Evolutionary conservation across 164 flowering plant genomes (phyloP), one percentile per base, ranked within the genome.

Genomic region (Tetrastigma voinierianum): DNA sequence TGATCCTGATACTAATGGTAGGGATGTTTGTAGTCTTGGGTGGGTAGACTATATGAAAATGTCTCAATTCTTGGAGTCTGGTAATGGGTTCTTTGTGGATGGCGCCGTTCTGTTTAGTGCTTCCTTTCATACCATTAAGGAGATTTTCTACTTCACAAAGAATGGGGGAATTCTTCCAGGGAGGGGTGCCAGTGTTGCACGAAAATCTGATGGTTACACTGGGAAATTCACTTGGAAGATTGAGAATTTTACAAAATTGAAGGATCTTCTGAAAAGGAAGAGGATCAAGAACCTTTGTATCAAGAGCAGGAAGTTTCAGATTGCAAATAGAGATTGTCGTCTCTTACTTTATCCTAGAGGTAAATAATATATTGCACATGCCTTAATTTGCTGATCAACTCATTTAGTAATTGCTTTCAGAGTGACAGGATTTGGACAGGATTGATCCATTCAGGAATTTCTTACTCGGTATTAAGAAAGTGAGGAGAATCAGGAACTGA

Each of bases 11-110:
- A 91, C 89, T 65, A 90, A 89, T 82, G 83, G 86, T 61, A 96
- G 98, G 55, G 98, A 94, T 66, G 91, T 89, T 67, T 88, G 95
- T 1, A 91, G 97, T 72, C 79, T 94, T 69, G 98, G 98, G 1
- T 91, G 98, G 98, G 91, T 90, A 82, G 98, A 94, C 72, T 94
- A 91, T 66, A 91, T 94, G 97, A 91, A 88, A 73, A 94, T 94
- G 98, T 69, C 78, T 10, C 97, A 94, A 70, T 91, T 94, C 71
- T 25, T 86, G 49, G 87, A 84, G 25, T 61, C 57, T 0, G 95
- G 88, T 1, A 61, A 86, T 0, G 98, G 98, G 55, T 94, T 82
- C 73, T 75, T 94, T 73, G 82, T 90, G 59, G 97, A 94, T 55
- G 95, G 91, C 66, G 90, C 95, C 49, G 96, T 96, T 1, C 88